A percentile compares a stretch with the other conserved stretches of the same genome.
Conservation (phyloP, 257 asterid species). For the Capsicum chinense region DNA sequence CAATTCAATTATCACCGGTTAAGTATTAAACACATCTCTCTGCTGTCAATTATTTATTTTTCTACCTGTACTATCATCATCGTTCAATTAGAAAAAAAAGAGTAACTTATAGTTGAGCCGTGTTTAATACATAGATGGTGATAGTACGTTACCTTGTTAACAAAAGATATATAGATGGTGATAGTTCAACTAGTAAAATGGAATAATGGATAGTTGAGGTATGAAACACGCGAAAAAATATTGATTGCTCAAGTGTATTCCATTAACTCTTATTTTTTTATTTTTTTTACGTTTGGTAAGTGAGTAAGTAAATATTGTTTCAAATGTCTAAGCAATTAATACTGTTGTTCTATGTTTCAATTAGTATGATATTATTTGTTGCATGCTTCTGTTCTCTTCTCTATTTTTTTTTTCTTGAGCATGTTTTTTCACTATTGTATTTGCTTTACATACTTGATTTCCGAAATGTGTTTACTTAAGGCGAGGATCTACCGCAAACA, state of each 20-base stretch:
- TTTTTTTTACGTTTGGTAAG: background rate
- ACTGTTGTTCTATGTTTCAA: background rate
- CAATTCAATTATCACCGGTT: background rate
- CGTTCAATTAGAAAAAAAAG: too few species aligned
- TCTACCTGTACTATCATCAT: too few species aligned
- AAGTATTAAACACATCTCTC: background rate
- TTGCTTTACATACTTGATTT: background rate
- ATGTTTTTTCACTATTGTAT: background rate
- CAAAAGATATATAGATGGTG: too few species aligned
- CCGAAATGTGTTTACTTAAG: background rate
- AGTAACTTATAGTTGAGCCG: too few species aligned
- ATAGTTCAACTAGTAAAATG: too few species aligned
- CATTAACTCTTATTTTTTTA: background rate
- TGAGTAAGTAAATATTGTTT: background rate
- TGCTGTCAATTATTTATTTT: too few species aligned
- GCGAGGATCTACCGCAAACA: rapidly evolving
- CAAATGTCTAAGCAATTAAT: background rate
- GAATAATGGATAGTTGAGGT: background rate
- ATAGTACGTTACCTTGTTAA: too few species aligned
- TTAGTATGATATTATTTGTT: background rate
- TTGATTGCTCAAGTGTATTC: too few species aligned
- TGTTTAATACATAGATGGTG: too few species aligned
- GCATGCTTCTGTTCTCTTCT: background rate
- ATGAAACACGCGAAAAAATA: background rate
- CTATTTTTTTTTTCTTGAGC: background rate